Evolutionary conservation across 768 basidiomycete genomes (phyloP), one percentile per base, ranked within the genome.

Genomic region (Tylopilus intermedius): DNA sequence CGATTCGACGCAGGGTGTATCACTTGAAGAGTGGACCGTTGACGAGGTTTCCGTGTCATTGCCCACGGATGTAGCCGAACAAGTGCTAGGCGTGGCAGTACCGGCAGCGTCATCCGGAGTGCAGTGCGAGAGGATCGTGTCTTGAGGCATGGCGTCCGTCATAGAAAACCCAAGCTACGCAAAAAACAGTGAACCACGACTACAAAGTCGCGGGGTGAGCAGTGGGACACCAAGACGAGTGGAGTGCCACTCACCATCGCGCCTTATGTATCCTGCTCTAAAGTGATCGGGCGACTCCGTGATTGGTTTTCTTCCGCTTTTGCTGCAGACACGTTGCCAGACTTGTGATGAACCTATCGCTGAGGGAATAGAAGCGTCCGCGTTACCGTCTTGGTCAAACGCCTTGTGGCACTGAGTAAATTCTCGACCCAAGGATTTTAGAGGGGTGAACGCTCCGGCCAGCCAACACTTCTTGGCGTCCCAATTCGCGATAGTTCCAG

Each of bases 381-480:
- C 8, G 27, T 27, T 45, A 8, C 62, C 47, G 37, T 32, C 47
- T 64, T 58, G 45, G 62, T 54, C 51, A 32, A 62, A 22, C n/a
- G 33, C 10, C 18, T 21, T 45, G 45, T 35, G 22, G 26, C 26
- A 29, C 49, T 47, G 15, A 24, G 41, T 39, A 40, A 39, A 41
- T 49, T 49, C 48, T 47, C 37, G 50, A 18, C 8, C n/a, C 13
- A 15, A 53, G 39, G 38, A 48, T 24, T 18, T 27, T 39, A 39
- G 8, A 26, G 37, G n/a, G n/a, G n/a, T 8, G 14, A 30, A 45
- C 41, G 33, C 51, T 45, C 47, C 55, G 44, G 24, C 22, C n/a
- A 29, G 24, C 40, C 11, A 40, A 47, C 45, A 45, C 10, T 45
- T 54, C 63, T 62, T 62, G 63, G 62, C 62, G 7, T 30, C 37